Percentiles rank a stretch among this genome's conserved stretches.
Conservation (phyloP, 352 stramenopile species). For the Globisporangium cystogenes region DNA sequence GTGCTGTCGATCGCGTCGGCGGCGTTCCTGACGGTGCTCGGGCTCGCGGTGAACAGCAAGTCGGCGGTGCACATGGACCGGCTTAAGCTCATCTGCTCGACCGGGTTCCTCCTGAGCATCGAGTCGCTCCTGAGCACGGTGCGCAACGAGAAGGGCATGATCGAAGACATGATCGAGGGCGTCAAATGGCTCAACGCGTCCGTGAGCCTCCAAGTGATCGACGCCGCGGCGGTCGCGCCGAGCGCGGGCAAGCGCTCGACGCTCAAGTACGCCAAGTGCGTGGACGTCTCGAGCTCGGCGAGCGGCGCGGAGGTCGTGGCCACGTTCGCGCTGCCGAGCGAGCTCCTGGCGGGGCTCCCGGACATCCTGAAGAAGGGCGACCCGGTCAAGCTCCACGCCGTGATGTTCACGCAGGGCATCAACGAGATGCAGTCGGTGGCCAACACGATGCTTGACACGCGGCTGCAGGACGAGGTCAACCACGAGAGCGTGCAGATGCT, state of each 20-base stretch:
- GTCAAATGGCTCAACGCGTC: slow-evolving; percentile 75
- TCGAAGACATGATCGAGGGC: slow-evolving; percentile 89
- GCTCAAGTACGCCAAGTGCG: slow-evolving; percentile 72
- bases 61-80: slow-evolving; percentile 49
- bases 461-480: slow-evolving; percentile 84
- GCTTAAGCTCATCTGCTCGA: slow-evolving; percentile 59
- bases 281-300: slow-evolving; percentile 48
- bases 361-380: slow-evolving; percentile 59
- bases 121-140: slow-evolving; percentile 93
- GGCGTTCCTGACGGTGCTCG: slow-evolving; percentile 69
- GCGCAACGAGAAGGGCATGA: slow-evolving; percentile 95
- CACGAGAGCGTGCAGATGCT: slow-evolving; percentile 67
- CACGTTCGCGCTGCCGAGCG: slow-evolving; percentile 57
- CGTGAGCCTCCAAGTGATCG: slow-evolving; percentile 71
- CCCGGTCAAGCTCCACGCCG: slow-evolving; percentile 65
- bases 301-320: slow-evolving; percentile 58
- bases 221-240: slow-evolving; percentile 11
- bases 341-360: slow-evolving; percentile 52
- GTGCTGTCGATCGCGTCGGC: slow-evolving; percentile 63
- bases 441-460: slow-evolving; percentile 81
- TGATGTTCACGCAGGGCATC: slow-evolving; percentile 90
- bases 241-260: slow-evolving; percentile 31
- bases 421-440: slow-evolving; percentile 93
- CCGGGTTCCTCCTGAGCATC: slow-evolving; percentile 89
- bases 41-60: slow-evolving; percentile 53